phyloP scores from a whole-genome alignment of 306 rosid species.

The Myrica gale region DNA sequence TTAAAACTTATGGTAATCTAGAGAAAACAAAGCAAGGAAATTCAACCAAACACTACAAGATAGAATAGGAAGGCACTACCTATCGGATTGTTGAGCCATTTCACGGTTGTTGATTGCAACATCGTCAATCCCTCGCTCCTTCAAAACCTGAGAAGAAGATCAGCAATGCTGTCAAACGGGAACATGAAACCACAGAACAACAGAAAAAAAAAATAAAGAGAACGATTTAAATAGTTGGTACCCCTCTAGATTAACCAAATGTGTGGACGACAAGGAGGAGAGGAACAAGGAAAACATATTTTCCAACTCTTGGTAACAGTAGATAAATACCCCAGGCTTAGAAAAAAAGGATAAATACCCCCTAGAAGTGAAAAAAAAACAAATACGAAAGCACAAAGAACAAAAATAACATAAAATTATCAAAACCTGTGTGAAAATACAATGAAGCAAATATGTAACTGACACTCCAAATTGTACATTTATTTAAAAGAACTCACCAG shows the following conservation, averaged over 20 bases:
- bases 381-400: neutral
- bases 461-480: conserved; percentile 2
- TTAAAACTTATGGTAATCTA: conserved; percentile 18
- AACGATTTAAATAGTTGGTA: neutral
- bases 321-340: neutral
- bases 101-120: conserved; percentile 50
- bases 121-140: conserved; percentile 84
- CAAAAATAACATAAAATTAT: neutral
- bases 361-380: neutral
- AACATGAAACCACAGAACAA: conserved; percentile 22
- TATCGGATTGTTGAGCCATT: conserved; percentile 54
- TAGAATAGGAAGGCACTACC: conserved; percentile 38
- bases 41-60: neutral
- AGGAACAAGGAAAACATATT: neutral
- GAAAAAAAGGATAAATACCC: neutral
- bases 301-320: neutral
- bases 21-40: neutral
- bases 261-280: neutral
- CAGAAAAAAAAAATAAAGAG: neutral
- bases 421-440: neutral
- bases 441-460: conserved; percentile 7
- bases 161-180: conserved; percentile 17
- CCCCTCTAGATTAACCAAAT: neutral
- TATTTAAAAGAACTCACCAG: conserved; percentile 48
- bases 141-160: conserved; percentile 69